Evolutionary conservation across 176 grass and related monocot genomes (phyloP), one percentile per base, ranked within the genome.

Genomic region (Oryza meridionalis): DNA sequence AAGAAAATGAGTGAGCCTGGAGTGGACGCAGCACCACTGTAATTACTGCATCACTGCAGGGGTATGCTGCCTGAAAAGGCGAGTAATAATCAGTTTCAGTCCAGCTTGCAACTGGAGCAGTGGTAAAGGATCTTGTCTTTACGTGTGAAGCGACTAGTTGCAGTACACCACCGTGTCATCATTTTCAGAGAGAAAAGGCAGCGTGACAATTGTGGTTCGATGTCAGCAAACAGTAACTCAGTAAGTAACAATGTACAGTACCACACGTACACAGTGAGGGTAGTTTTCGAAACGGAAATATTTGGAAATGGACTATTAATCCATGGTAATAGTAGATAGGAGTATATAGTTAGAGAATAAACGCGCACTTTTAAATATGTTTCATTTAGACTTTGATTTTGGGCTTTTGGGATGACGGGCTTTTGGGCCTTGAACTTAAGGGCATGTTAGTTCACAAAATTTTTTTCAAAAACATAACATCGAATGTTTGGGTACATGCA

Each of bases 41-140:
- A 33, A 4, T 9, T 9, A 7, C 43, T 68, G 58, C 58, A 58
- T n/a, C 53, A 10, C 4, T 24, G 65, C 19, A 19, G 12, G 5
- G n/a, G 32, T 27, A 50, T 21, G 26, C 32, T 40, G 22, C 35
- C 13, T 61, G 68, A 44, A 72, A 82, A 12, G 50, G 50, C 0
- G 15, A 44, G n/a, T 78, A 77, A 61, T 71, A 78, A 85, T 78
- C 25, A 78, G 61, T 8, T 70, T 77, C 65, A 17, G 25, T 25
- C 10, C 83, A 71, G 65, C 19, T 22, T n/a, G 16, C n/a, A 47
- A 47, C 17, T 50, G 64, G n/a, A 15, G 64, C 43, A 14, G 77
- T 31, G 64, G 63, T 68, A 47, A 80, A 80, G 78, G 40, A 51
- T n/a, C 17, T 75, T 84, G 81, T 50, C 61, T 75, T 67, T 37